Percentiles rank a stretch among this genome's conserved stretches.
These are phyloP conservation scores for Dryas octopetala DNA, from an alignment of 306 rosid genomes.

Conservation along the genomic window DNA sequence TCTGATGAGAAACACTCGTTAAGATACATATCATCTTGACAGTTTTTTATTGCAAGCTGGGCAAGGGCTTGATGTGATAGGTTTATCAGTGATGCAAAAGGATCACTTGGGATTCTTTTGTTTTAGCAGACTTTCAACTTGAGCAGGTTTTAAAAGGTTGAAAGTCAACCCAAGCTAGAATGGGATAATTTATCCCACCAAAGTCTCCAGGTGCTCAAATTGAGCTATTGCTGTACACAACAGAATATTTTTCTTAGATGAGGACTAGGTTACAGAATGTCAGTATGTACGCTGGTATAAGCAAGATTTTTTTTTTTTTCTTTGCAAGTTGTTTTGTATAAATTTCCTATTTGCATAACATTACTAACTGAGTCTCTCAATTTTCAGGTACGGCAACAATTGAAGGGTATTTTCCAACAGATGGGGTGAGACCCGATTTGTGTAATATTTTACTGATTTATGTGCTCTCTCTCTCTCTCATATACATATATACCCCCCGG, in stretches of 20 bases:
- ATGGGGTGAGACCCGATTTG: conserved; percentile 72
- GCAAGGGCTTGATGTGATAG: neutral
- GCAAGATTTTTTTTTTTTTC: neutral
- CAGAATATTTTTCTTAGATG: neutral
- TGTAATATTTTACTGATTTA: conserved; percentile 10
- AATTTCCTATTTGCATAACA: neutral
- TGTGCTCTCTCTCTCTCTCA: neutral
- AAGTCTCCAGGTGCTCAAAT: neutral
- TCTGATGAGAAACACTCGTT: neutral
- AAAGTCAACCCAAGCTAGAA: neutral
- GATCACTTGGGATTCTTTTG: neutral
- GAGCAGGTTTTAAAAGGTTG: no score
- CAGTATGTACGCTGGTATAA: neutral
- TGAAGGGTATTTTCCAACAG: conserved; percentile 75
- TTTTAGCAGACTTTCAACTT: neutral
- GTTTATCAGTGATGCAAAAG: neutral
- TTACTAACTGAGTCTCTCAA: conserved; percentile 13
- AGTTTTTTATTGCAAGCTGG: neutral
- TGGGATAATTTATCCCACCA: neutral
- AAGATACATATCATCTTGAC: neutral
- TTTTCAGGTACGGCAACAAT: conserved; percentile 73
- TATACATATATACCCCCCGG: neutral
- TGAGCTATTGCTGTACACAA: neutral
- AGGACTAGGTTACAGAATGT: neutral
- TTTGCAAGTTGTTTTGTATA: neutral